Conservation (phyloP, 169 alveolate species). For the Besnoitia besnoiti region DNA sequence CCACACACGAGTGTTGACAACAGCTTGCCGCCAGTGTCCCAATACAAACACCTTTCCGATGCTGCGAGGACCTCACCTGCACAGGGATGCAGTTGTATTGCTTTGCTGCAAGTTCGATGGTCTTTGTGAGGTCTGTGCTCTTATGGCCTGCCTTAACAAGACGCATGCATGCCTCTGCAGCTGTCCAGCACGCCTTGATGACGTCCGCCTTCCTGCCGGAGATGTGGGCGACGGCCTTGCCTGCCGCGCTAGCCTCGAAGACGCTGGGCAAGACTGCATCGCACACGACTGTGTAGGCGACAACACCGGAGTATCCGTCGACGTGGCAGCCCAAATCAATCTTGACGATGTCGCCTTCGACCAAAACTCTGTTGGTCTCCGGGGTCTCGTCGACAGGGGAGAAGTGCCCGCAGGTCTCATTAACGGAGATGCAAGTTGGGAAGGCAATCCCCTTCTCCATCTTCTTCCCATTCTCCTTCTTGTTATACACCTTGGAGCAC, state of each 20-base stretch:
- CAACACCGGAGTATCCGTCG: conserved; percentile 91
- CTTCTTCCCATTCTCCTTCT: conserved; percentile 50
- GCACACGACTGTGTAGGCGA: conserved; percentile 84
- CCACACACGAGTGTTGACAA: too few relatives aligned
- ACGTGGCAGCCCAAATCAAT: conserved; percentile 92
- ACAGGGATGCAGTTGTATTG: conserved; percentile 34
- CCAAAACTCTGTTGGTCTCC: conserved; percentile 66
- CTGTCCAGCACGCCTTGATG: conserved; percentile 85
- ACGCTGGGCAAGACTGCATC: conserved; percentile 6
- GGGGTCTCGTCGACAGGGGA: conserved; percentile 89
- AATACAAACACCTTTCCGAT: too few relatives aligned
- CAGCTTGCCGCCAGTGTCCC: too few relatives aligned
- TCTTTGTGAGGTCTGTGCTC: conserved; percentile 91
- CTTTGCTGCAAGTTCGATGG: conserved; percentile 87
- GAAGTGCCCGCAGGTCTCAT: conserved; percentile 93
- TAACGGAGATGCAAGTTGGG: conserved; percentile 96
- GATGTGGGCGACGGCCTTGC: not conserved
- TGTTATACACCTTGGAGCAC: conserved; percentile 31
- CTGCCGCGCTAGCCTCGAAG: not conserved
- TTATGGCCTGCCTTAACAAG: conserved; percentile 87
- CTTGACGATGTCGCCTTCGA: conserved; percentile 93
- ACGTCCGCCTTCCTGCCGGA: conserved; percentile 76
- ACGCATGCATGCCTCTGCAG: conserved; percentile 94
- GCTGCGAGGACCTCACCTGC: conserved; percentile 37
- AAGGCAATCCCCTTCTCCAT: conserved; percentile 88